Conservation (phyloP, 768 basidiomycete genomes). For the Tremella yokohamensis region DNA sequence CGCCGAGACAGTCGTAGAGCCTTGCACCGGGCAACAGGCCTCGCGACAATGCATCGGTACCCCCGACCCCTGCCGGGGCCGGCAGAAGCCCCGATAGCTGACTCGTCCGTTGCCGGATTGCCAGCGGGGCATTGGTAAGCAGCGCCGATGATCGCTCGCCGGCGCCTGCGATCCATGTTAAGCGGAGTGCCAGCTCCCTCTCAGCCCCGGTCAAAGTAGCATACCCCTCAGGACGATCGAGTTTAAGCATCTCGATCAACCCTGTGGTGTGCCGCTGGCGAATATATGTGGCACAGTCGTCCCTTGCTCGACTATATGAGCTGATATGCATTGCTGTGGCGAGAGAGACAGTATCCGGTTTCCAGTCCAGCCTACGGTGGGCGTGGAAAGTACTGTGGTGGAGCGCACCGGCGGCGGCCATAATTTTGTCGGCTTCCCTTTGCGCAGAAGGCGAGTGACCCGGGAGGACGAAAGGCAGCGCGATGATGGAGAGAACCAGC, state of each 20-base stretch:
- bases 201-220: not conserved
- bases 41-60: no score
- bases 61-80: not conserved
- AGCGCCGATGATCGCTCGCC: not conserved
- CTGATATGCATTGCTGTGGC: not conserved
- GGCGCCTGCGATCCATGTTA: not conserved
- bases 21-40: not conserved
- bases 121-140: not conserved
- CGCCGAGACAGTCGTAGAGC: slow-evolving; percentile 1
- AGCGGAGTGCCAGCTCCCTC: not conserved
- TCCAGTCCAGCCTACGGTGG: not conserved
- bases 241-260: not conserved
- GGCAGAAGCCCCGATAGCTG: not conserved
- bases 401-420: not conserved
- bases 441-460: not conserved
- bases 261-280: not conserved
- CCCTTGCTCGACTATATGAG: not conserved
- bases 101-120: not conserved
- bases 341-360: not conserved
- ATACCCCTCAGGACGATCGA: not conserved
- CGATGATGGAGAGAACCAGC: slow-evolving; percentile 3
- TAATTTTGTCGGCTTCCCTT: not conserved
- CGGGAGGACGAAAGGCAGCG: not conserved
- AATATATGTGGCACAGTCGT: not conserved
- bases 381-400: no score